Percentiles rank a stretch among this genome's conserved stretches.
Evolutionary conservation across 108 stramenopile genomes (phyloP).

Genomic region (Seminavis robusta): DNA sequence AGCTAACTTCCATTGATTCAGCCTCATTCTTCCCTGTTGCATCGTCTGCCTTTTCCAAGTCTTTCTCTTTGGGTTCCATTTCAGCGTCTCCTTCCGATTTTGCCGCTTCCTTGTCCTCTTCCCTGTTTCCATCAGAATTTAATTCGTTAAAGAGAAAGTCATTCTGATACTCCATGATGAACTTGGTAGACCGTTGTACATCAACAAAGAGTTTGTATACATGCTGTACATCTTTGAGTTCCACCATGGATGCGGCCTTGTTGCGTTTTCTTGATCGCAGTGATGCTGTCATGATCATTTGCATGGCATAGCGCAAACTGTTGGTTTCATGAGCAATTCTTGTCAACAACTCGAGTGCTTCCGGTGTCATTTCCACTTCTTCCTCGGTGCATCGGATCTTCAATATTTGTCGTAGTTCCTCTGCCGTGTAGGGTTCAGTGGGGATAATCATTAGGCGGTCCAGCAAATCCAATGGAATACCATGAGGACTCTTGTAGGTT

Average conservation of each 20-base stretch:
- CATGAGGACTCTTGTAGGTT: conserved; percentile 94
- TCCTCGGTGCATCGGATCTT: conserved; percentile 91
- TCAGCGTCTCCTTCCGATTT: neutral
- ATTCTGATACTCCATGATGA: conserved; percentile 98
- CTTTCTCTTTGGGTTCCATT: neutral
- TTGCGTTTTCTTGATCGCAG: conserved; percentile 89
- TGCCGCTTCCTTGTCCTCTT: neutral
- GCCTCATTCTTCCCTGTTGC: no score
- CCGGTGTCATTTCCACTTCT: conserved; percentile 96
- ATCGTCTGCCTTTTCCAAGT: no score
- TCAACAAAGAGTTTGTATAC: conserved; percentile 95
- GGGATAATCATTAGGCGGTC: conserved; percentile 97
- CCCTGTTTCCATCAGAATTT: conserved; percentile 51
- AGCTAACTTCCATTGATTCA: no score
- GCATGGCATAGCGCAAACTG: conserved; percentile 98
- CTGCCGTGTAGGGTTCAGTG: conserved; percentile 85
- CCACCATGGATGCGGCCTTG: conserved; percentile 81
- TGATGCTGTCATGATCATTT: conserved; percentile 95
- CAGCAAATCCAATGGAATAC: conserved; percentile 95
- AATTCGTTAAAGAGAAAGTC: conserved; percentile 93
- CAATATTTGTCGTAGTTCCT: conserved; percentile 88
- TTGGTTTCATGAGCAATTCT: conserved; percentile 95
- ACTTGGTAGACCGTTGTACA: conserved; percentile 96
- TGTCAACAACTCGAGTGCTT: conserved; percentile 94
- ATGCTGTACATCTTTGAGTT: conserved; percentile 82